phyloP scores from a whole-genome alignment of 148 eudicot species.

The Amaranthus palmeri region DNA sequence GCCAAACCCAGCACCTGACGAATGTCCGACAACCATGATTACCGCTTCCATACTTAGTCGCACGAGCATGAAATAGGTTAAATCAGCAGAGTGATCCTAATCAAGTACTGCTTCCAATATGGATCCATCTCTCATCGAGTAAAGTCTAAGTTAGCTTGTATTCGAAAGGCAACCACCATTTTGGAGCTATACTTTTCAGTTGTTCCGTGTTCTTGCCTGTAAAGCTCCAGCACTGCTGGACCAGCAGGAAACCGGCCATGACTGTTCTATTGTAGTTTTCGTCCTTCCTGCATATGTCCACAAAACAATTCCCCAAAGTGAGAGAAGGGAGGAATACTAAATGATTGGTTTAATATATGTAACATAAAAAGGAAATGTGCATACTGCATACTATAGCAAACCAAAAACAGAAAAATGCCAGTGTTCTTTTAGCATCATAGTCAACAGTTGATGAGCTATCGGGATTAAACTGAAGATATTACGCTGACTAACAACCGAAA shows the following conservation, averaged over 20 bases:
- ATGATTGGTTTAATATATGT: too few species aligned
- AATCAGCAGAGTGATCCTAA: slow-evolving; percentile 72
- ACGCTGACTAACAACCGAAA: too few species aligned
- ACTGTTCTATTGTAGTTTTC: slow-evolving; percentile 81
- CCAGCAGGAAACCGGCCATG: slow-evolving; percentile 53
- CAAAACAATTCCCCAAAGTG: neutral
- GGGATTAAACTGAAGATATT: too few species aligned
- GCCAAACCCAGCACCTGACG: slow-evolving; percentile 79
- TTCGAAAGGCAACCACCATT: slow-evolving; percentile 80
- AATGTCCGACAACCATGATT: slow-evolving; percentile 73
- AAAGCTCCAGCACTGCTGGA: slow-evolving; percentile 45
- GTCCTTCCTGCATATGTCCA: slow-evolving; percentile 51
- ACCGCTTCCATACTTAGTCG: slow-evolving; percentile 59
- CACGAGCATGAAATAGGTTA: slow-evolving; percentile 54
- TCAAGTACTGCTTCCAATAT: slow-evolving; percentile 70
- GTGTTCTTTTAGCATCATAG: too few species aligned
- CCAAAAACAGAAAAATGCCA: too few species aligned
- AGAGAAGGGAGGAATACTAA: too few species aligned
- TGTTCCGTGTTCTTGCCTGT: slow-evolving; percentile 71
- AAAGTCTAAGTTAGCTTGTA: slow-evolving; percentile 62
- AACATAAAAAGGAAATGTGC: neutral
- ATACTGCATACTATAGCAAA: too few species aligned
- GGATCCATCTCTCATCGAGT: slow-evolving; percentile 69
- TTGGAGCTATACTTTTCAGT: slow-evolving; percentile 57
- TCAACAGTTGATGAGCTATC: too few species aligned